These are phyloP conservation scores for Lojkania enalia DNA, from an alignment of 2,329 filamentous ascomycete genomes.

Conservation along the genomic window DNA sequence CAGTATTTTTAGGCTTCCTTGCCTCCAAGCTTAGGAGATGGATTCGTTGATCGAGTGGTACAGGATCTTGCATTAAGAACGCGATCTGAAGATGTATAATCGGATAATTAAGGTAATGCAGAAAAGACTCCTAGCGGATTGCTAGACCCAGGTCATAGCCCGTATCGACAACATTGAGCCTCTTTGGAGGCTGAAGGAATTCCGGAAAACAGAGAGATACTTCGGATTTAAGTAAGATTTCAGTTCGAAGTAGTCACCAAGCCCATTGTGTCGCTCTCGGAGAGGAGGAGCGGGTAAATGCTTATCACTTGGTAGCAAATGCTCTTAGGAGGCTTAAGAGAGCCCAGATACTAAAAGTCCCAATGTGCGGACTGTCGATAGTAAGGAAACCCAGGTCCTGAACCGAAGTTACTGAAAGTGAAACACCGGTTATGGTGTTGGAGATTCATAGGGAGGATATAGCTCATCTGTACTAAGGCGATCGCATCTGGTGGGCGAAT, in stretches of 20 bases:
- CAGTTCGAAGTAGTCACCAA: slow-evolving; percentile 7
- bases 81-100: neutral
- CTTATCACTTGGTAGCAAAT: slow-evolving; percentile 12
- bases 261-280: slow-evolving; percentile 9
- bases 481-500: slow-evolving; percentile 6
- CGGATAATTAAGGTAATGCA: slow-evolving; percentile 1
- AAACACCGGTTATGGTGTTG: slow-evolving; percentile 11
- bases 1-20: slow-evolving; percentile 6
- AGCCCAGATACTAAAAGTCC: slow-evolving; percentile 10
- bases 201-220: neutral
- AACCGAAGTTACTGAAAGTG: slow-evolving; percentile 9
- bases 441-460: slow-evolving; percentile 6
- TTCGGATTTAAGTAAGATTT: slow-evolving; percentile 19
- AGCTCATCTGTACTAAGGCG: slow-evolving; percentile 10
- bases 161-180: slow-evolving; percentile 1
- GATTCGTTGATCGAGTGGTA: slow-evolving; percentile 6
- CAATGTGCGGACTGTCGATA: slow-evolving; percentile 11
- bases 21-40: slow-evolving; percentile 5
- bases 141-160: slow-evolving; percentile 4
- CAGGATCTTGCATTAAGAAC: slow-evolving; percentile 8
- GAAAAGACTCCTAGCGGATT: slow-evolving; percentile 2
- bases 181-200: slow-evolving; percentile 8
- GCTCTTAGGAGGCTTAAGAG: neutral
- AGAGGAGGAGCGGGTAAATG: slow-evolving; percentile 22
- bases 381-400: slow-evolving; percentile 20